A percentile compares a stretch with the other conserved stretches of the same genome.
Evolutionary conservation across 768 basidiomycete species (phyloP).

Genomic region (Pholiota microspora): DNA sequence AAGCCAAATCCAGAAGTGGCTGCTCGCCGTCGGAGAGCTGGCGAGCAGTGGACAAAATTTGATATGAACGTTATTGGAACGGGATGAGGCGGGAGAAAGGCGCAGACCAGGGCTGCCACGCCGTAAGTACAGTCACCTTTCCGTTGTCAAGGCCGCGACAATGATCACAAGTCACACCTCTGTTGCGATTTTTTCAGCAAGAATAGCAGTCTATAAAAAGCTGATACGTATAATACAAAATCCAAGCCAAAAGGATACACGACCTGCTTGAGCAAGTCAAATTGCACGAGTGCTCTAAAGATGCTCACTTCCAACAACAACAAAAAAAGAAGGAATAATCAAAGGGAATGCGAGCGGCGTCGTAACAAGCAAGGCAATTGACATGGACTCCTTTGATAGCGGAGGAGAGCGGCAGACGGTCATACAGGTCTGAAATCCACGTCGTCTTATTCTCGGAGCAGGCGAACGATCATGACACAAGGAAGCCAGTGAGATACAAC

Average conservation of each 20-base stretch:
- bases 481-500: slow-evolving; percentile 17
- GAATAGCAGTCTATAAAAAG: slow-evolving; percentile 12
- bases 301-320: slow-evolving; percentile 10
- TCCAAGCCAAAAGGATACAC: slow-evolving; percentile 12
- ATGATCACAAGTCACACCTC: background rate
- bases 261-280: slow-evolving; percentile 10
- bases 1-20: background rate
- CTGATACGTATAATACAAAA: slow-evolving; percentile 18
- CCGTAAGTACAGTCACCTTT: background rate
- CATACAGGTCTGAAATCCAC: slow-evolving; percentile 14
- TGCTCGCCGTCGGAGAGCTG: background rate
- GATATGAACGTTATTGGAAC: background rate
- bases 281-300: slow-evolving; percentile 12
- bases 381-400: slow-evolving; percentile 3
- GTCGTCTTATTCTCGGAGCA: slow-evolving; percentile 20
- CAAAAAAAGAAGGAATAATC: background rate
- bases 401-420: background rate
- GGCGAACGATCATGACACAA: slow-evolving; percentile 18
- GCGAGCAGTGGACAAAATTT: background rate
- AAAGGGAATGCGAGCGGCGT: slow-evolving; percentile 5
- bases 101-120: no score
- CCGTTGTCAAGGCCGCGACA: background rate
- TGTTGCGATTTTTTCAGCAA: background rate
- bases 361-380: background rate
- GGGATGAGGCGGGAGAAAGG: no score